A percentile compares a stretch with the other conserved stretches of the same genome.
Evolutionary conservation across 805 yeast species (phyloP).

Genomic region (Kodamaea jinghongensis): DNA sequence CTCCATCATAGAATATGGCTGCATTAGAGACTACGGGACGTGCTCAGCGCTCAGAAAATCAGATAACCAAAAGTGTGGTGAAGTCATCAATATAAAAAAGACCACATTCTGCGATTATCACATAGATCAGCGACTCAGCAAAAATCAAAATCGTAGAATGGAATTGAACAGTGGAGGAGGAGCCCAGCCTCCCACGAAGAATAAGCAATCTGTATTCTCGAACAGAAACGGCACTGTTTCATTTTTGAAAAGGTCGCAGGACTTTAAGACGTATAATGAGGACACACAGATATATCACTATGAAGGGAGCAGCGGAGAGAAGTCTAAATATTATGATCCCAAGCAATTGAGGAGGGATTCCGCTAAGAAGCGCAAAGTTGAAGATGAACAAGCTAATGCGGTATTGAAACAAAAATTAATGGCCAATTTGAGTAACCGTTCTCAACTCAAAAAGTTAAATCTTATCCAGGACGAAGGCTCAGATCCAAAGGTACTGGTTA

Average conservation of each 20-base stretch:
- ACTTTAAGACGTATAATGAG: slow-evolving; percentile 19
- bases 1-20: slow-evolving; percentile 71
- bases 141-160: slow-evolving; percentile 60
- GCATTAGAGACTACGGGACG: slow-evolving; percentile 60
- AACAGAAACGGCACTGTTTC: slow-evolving; percentile 23
- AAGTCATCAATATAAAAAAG: slow-evolving; percentile 55
- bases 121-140: slow-evolving; percentile 52
- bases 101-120: slow-evolving; percentile 71
- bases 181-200: slow-evolving; percentile 52
- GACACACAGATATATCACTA: slow-evolving; percentile 20
- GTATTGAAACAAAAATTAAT: slow-evolving; percentile 37
- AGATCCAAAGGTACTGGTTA: too few relatives aligned
- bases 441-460: slow-evolving; percentile 20
- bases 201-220: slow-evolving; percentile 36
- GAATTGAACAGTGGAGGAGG: slow-evolving; percentile 72
- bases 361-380: slow-evolving; percentile 28
- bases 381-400: slow-evolving; percentile 28
- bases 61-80: slow-evolving; percentile 53
- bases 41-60: slow-evolving; percentile 52
- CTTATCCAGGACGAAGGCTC: slow-evolving; percentile 17
- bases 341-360: slow-evolving; percentile 40
- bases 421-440: slow-evolving; percentile 16
- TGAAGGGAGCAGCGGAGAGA: slow-evolving; percentile 11
- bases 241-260: slow-evolving; percentile 12
- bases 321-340: slow-evolving; percentile 44